Evolutionary conservation across 1,284 basidiomycete species (phyloP).

Genomic region (Cutaneotrichosporon mucoides): DNA sequence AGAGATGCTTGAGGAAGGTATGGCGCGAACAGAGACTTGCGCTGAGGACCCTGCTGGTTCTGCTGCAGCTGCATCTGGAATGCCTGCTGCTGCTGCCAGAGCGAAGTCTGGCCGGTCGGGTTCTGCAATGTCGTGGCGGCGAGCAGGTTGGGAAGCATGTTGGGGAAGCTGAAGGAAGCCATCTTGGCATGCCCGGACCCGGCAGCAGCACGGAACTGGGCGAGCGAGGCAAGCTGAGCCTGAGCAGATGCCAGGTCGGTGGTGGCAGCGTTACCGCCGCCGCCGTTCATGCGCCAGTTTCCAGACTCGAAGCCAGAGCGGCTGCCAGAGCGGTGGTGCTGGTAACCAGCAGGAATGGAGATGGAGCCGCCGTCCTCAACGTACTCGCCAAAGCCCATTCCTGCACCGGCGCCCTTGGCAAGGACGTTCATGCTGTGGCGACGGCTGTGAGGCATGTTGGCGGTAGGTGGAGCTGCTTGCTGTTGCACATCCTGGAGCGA

Average conservation of each 20-base stretch:
- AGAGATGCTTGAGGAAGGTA: constrained; percentile 97
- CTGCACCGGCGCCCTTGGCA: constrained; percentile 39
- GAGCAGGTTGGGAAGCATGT: constrained; percentile 93
- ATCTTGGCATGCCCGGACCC: constrained; percentile 95
- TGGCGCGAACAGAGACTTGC: constrained; percentile 97
- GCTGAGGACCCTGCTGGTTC: constrained; percentile 80
- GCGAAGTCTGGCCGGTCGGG: constrained; percentile 46
- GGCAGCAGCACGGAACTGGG: constrained; percentile 93
- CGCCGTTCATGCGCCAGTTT: constrained; percentile 74
- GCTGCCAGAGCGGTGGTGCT: constrained; percentile 64
- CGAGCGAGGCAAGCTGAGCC: constrained; percentile 90
- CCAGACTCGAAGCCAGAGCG: constrained; percentile 54
- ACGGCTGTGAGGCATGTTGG: constrained; percentile 60
- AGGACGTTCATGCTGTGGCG: constrained; percentile 88
- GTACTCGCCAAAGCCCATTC: constrained; percentile 28
- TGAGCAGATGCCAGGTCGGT: constrained; percentile 82
- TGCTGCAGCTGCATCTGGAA: constrained; percentile 79
- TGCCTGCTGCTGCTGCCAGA: constrained; percentile 76
- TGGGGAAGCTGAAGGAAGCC: constrained; percentile 94
- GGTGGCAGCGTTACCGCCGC: constrained; percentile 55
- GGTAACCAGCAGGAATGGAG: constrained; percentile 44
- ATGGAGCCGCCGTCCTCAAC: constrained; percentile 37
- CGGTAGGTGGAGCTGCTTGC: neutral
- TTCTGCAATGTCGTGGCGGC: constrained; percentile 80
- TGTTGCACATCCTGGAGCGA: constrained; percentile 26